Evolutionary conservation across 2,329 filamentous ascomycete species (phyloP).

Genomic region (Hypoxylon sp.): DNA sequence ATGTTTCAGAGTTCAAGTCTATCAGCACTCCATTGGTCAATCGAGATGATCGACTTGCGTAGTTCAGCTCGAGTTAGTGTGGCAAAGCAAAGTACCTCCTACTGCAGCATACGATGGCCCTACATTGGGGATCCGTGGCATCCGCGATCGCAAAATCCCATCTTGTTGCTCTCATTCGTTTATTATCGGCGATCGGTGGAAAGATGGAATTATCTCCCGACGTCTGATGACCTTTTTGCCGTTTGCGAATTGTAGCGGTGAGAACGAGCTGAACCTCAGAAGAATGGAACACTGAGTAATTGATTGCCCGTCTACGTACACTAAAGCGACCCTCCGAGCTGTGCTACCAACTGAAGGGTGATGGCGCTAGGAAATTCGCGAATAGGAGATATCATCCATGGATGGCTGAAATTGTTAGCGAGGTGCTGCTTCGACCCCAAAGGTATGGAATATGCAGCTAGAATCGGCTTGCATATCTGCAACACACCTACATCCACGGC

Average conservation of each 20-base stretch:
- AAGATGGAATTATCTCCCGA: conserved; percentile 21
- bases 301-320: conserved; percentile 13
- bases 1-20: conserved; percentile 42
- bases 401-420: conserved; percentile 20
- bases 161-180: not conserved
- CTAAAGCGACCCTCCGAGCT: conserved; percentile 18
- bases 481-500: conserved; percentile 43
- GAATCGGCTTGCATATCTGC: conserved; percentile 44
- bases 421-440: conserved; percentile 31
- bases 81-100: conserved; percentile 12
- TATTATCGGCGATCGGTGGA: conserved; percentile 13
- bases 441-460: conserved; percentile 42
- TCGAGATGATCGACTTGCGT: conserved; percentile 17
- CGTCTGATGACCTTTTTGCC: conserved; percentile 38
- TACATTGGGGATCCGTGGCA: conserved; percentile 28
- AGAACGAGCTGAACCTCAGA: conserved; percentile 32
- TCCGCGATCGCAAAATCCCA: conserved; percentile 36
- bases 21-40: conserved; percentile 38
- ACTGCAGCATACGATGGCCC: not conserved
- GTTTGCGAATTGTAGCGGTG: conserved; percentile 40
- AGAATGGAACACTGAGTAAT: conserved; percentile 29
- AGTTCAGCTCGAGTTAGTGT: conserved; percentile 26
- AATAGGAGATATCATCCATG: conserved; percentile 42
- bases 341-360: conserved; percentile 39
- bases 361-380: conserved; percentile 32